Evolutionary conservation across 2,329 filamentous ascomycete genomes (phyloP).

Genomic region (Botrytis cinerea): DNA sequence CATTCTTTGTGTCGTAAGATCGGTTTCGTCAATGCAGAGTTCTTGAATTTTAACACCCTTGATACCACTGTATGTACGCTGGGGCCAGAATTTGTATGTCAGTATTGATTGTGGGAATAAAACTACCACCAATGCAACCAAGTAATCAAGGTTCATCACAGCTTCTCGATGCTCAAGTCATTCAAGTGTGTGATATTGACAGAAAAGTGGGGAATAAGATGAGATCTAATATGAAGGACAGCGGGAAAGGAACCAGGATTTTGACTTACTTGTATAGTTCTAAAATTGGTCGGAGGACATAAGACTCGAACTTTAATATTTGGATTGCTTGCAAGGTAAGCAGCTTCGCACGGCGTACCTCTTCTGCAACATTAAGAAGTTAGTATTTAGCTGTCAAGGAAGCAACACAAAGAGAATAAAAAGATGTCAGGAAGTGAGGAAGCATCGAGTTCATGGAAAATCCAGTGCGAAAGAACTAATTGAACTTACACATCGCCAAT

Average conservation of each 20-base stretch:
- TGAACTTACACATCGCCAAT: not conserved
- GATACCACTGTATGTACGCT: not conserved
- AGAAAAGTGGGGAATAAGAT: not conserved
- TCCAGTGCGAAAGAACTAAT: not conserved
- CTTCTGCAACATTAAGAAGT: constrained; percentile 5
- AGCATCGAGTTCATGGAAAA: not conserved
- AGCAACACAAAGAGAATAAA: not conserved
- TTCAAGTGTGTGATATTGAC: not conserved
- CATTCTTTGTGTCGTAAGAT: constrained; percentile 55
- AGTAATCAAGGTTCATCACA: not conserved
- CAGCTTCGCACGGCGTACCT: constrained; percentile 53
- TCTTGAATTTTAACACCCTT: not conserved
- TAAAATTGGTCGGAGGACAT: constrained; percentile 52
- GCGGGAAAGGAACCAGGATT: not conserved
- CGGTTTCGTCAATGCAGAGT: constrained; percentile 45
- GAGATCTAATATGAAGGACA: too few species aligned
- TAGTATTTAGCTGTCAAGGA: not conserved
- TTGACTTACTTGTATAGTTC: constrained; percentile 42
- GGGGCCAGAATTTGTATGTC: not conserved
- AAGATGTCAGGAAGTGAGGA: not conserved
- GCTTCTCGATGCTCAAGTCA: not conserved
- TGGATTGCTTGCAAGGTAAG: constrained; percentile 51
- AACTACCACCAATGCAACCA: not conserved
- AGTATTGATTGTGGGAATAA: not conserved
- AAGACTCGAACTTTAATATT: constrained; percentile 53